Evolutionary conservation across 2,329 filamentous ascomycete genomes (phyloP).

Genomic region (Cadophora sp.): DNA sequence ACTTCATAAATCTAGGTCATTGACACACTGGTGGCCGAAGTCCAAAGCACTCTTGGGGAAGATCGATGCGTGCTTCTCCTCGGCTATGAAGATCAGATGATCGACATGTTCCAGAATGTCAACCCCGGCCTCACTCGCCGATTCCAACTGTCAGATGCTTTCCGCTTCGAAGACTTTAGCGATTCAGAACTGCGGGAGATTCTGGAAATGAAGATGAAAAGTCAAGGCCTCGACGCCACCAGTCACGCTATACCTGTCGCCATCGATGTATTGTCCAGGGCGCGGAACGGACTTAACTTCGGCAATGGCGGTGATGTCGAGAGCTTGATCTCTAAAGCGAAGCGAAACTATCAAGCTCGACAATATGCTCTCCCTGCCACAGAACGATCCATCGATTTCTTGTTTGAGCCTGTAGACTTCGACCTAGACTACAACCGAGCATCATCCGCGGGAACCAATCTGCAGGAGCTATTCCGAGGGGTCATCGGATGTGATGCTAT

Average conservation of each 20-base stretch:
- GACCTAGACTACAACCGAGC: conserved; percentile 58
- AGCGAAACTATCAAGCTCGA: conserved; percentile 38
- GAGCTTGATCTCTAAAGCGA: conserved; percentile 66
- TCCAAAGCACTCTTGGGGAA: conserved; percentile 73
- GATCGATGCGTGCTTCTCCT: conserved; percentile 76
- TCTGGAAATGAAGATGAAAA: conserved; percentile 66
- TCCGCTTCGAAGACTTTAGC: conserved; percentile 73
- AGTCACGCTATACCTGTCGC: conserved; percentile 59
- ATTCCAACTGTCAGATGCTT: conserved; percentile 69
- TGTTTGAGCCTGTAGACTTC: conserved; percentile 54
- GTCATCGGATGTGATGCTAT: conserved; percentile 59
- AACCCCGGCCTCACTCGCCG: conserved; percentile 73
- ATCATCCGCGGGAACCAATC: conserved; percentile 49
- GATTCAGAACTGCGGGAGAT: conserved; percentile 64
- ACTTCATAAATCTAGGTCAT: conserved; percentile 51
- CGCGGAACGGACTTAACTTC: conserved; percentile 69
- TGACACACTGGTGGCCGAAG: conserved; percentile 78
- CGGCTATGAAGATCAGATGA: conserved; percentile 74
- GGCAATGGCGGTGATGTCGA: conserved; percentile 80
- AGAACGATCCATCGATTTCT: conserved; percentile 29
- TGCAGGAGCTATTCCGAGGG: conserved; percentile 55
- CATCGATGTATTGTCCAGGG: conserved; percentile 64
- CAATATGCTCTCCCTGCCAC: conserved; percentile 30
- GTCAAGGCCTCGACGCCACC: conserved; percentile 60
- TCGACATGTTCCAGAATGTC: conserved; percentile 74